These are phyloP conservation scores for Coniophora puteana DNA, from an alignment of 1,284 basidiomycete species.

Conservation along the genomic window DNA sequence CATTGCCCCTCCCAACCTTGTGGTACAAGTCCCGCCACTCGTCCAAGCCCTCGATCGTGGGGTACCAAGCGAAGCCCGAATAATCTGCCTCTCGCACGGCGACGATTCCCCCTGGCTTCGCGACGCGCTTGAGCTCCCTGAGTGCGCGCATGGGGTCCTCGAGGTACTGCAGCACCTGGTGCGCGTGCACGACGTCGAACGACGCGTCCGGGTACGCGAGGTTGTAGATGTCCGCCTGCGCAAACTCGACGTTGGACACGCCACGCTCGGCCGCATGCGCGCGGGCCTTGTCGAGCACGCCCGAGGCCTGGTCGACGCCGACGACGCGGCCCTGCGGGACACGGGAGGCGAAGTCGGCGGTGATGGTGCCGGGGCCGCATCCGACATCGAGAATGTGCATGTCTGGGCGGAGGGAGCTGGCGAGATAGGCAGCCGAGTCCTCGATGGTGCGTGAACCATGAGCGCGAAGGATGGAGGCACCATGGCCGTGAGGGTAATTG, in stretches of 20 bases:
- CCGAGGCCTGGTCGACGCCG: constrained; percentile 32
- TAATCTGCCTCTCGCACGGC: constrained; percentile 33
- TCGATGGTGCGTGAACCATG: constrained; percentile 38
- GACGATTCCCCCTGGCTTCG: constrained; percentile 35
- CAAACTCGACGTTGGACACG: constrained; percentile 29
- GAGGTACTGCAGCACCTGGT: constrained; percentile 40
- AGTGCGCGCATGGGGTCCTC: constrained; percentile 31
- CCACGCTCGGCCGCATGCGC: constrained; percentile 21
- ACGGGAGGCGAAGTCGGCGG: constrained; percentile 33
- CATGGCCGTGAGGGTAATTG: constrained; percentile 30
- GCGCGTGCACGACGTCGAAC: constrained; percentile 39
- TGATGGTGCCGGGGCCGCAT: constrained; percentile 45
- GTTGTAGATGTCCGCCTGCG: constrained; percentile 25
- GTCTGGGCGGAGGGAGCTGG: constrained; percentile 32
- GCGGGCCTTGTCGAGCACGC: constrained; percentile 26
- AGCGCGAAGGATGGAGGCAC: constrained; percentile 36
- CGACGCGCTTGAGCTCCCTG: constrained; percentile 37
- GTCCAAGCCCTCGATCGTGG: constrained; percentile 18
- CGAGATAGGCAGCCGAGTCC: constrained; percentile 39
- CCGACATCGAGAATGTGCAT: constrained; percentile 44
- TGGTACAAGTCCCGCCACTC: constrained; percentile 16
- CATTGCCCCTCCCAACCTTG: constrained; percentile 16
- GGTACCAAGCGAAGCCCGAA: constrained; percentile 27
- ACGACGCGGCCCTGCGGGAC: constrained; percentile 37
- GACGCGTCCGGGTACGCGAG: constrained; percentile 18